Percentiles rank a stretch among this genome's conserved stretches.
These are phyloP conservation scores for Venturiaceae sp. DNA, from an alignment of 2,329 filamentous ascomycete genomes.

Conservation along the genomic window DNA sequence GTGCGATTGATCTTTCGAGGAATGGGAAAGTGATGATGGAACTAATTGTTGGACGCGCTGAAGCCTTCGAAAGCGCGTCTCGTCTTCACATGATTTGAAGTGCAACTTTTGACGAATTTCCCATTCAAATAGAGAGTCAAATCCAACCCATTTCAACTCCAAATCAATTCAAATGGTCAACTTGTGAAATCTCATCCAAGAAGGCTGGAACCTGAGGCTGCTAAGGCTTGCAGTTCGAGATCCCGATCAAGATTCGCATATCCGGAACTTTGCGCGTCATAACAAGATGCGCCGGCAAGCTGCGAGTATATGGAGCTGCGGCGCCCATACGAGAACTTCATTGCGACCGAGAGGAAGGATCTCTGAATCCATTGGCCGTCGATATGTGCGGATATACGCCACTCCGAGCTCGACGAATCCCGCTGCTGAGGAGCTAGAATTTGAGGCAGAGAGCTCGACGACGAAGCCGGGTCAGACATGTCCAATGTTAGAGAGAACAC, in stretches of 20 bases:
- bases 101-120: too few relatives aligned
- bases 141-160: too few relatives aligned
- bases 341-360: not conserved
- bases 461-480: not conserved
- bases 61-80: not conserved
- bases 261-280: not conserved
- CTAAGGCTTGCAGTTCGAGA: too few relatives aligned
- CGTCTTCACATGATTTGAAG: too few relatives aligned
- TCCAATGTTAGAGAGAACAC: too few relatives aligned
- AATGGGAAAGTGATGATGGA: not conserved
- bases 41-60: not conserved
- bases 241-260: not conserved
- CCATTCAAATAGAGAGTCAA: too few relatives aligned
- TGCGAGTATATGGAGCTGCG: constrained; percentile 1
- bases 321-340: not conserved
- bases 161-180: too few relatives aligned
- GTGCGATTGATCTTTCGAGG: not conserved
- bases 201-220: too few relatives aligned
- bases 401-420: constrained; percentile 4
- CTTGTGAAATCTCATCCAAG: too few relatives aligned
- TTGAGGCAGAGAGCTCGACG: not conserved
- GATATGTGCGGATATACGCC: constrained; percentile 5
- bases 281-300: constrained; percentile 6
- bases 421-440: not conserved
- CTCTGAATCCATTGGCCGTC: not conserved